Evolutionary conservation across 2,329 filamentous ascomycete species (phyloP).

Genomic region (Diaporthe eres): DNA sequence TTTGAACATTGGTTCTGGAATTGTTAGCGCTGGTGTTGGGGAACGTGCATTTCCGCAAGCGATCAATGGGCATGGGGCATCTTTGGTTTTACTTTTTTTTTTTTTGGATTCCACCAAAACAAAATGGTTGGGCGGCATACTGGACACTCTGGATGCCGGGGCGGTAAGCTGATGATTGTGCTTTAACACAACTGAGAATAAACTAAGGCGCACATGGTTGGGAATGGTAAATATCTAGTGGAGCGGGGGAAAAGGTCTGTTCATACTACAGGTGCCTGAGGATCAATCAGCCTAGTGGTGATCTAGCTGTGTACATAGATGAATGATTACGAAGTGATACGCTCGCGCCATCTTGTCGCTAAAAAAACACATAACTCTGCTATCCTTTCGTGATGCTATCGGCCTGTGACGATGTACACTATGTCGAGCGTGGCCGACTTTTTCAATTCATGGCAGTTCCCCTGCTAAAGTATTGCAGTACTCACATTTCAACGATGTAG

Average conservation of each 20-base stretch:
- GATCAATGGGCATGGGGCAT: slow-evolving; percentile 23
- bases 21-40: slow-evolving; percentile 38
- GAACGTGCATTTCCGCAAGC: slow-evolving; percentile 31
- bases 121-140: slow-evolving; percentile 12
- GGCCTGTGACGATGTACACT: background rate
- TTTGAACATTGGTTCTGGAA: background rate
- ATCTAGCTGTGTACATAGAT: slow-evolving; percentile 27
- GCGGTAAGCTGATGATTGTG: background rate
- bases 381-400: background rate
- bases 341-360: background rate
- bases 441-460: background rate
- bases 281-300: slow-evolving; percentile 2
- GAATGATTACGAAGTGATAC: slow-evolving; percentile 31
- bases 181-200: slow-evolving; percentile 1
- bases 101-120: slow-evolving; percentile 14
- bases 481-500: background rate
- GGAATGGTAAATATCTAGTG: slow-evolving; percentile 7
- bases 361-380: background rate
- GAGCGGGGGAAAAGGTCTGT: slow-evolving; percentile 6
- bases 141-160: slow-evolving; percentile 10
- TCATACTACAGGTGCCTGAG: slow-evolving; percentile 18
- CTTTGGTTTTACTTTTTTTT: background rate
- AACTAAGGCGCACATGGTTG: slow-evolving; percentile 15
- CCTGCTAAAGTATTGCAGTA: background rate
- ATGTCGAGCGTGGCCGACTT: background rate